Evolutionary conservation across 176 grass and related monocot species (phyloP).

Genomic region (Eragrostis curvula): DNA sequence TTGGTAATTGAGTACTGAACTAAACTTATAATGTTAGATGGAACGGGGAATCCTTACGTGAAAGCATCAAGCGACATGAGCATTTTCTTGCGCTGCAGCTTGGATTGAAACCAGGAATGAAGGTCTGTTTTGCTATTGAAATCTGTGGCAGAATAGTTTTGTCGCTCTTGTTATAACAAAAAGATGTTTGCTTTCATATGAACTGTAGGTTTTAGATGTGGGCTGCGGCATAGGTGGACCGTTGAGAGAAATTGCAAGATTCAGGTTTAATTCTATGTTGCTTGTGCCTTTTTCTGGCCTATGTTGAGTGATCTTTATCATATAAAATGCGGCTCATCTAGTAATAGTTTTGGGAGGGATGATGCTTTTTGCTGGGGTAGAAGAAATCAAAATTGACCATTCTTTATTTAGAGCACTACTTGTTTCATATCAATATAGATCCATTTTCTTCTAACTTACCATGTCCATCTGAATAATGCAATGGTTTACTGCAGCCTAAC

Average conservation of each 20-base stretch:
- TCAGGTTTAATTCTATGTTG: conserved; percentile 60
- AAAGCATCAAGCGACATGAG: conserved; percentile 95
- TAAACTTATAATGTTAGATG: conserved; percentile 61
- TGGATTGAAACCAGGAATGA: conserved; percentile 88
- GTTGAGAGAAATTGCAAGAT: conserved; percentile 92
- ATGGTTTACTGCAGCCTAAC: conserved; percentile 69
- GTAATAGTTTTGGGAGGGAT: conserved; percentile 6
- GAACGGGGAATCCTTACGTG: conserved; percentile 86
- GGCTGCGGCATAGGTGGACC: conserved; percentile 96
- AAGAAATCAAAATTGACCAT: conserved; percentile 4
- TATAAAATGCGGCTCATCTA: not conserved
- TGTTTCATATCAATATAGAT: conserved; percentile 23
- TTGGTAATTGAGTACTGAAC: not conserved
- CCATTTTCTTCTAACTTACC: not conserved
- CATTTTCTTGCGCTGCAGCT: conserved; percentile 96
- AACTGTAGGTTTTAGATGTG: conserved; percentile 85
- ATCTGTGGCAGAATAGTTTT: not conserved
- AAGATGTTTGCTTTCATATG: conserved; percentile 16
- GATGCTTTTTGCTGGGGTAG: not conserved
- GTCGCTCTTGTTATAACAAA: conserved; percentile 10
- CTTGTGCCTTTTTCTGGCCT: not conserved
- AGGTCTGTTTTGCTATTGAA: conserved; percentile 47
- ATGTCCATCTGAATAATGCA: not conserved
- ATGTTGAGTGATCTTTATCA: conserved; percentile 6
- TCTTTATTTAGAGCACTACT: conserved; percentile 7